These are phyloP conservation scores for Schizophyllum commune DNA, from an alignment of 1,284 basidiomycete genomes.

Conservation along the genomic window DNA sequence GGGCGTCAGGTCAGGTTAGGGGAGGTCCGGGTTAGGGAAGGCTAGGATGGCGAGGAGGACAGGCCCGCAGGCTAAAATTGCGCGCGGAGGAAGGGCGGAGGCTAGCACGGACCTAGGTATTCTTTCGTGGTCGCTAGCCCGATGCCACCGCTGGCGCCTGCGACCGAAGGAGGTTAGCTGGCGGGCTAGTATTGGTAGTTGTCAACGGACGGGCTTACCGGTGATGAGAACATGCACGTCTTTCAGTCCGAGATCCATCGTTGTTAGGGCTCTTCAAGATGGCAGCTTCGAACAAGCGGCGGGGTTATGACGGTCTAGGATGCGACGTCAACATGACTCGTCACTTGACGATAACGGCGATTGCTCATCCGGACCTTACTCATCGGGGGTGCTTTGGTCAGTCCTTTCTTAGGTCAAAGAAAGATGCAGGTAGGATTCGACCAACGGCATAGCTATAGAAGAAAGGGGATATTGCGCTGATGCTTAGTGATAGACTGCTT, in stretches of 20 bases:
- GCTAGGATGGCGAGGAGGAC: neutral
- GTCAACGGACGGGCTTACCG: slow-evolving; percentile 17
- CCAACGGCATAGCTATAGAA: no score
- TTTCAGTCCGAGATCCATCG: slow-evolving; percentile 30
- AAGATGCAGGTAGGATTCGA: no score
- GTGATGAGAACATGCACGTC: slow-evolving; percentile 35
- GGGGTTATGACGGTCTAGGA: no score
- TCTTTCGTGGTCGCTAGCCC: slow-evolving; percentile 48
- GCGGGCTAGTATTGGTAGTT: neutral
- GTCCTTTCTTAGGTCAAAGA: no score
- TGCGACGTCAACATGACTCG: no score
- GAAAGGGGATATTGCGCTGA: no score
- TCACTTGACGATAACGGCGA: no score
- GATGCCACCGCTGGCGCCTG: slow-evolving; percentile 63
- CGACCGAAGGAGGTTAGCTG: neutral
- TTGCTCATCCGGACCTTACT: no score
- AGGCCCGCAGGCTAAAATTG: neutral
- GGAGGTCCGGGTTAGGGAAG: neutral
- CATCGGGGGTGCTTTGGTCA: no score
- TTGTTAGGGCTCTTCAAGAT: neutral
- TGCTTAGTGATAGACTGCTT: no score
- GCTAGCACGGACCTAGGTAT: slow-evolving; percentile 39
- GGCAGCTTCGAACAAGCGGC: no score
- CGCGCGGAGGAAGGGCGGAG: neutral
- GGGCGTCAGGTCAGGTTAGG: neutral